Percentiles rank a stretch among this genome's conserved stretches.
phyloP scores from a whole-genome alignment of 441 rosid species.

The Croton laevigatus region DNA sequence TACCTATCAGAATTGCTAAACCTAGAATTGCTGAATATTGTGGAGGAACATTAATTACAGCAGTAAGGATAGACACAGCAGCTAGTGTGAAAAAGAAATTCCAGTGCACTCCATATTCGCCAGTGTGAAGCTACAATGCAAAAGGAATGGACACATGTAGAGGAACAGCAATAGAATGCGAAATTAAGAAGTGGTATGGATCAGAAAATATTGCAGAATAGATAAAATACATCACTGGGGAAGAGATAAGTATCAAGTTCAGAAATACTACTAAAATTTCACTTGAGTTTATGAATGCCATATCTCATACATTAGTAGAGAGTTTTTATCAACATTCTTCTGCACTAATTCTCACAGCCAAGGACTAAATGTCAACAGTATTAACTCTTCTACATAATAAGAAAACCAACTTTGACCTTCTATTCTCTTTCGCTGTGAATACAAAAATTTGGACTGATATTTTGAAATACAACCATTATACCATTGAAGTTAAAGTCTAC shows the following conservation, averaged over 20 bases:
- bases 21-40: conserved; percentile 75
- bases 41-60: conserved; percentile 55
- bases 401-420: not conserved
- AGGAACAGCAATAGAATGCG: not conserved
- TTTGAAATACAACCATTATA: too few relatives aligned
- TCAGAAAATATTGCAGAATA: not conserved
- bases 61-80: conserved; percentile 66
- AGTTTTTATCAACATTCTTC: not conserved
- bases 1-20: conserved; percentile 61
- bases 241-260: not conserved
- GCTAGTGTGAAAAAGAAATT: conserved; percentile 95
- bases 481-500: too few relatives aligned
- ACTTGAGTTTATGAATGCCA: not conserved
- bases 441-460: too few relatives aligned
- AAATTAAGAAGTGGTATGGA: not conserved
- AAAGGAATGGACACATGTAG: not conserved
- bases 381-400: not conserved
- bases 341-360: not conserved
- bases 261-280: not conserved
- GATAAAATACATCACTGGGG: not conserved
- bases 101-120: conserved; percentile 92
- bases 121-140: conserved; percentile 58
- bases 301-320: not conserved
- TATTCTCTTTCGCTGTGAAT: too few relatives aligned
- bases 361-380: conserved; percentile 1